A percentile compares a stretch with the other conserved stretches of the same genome.
Conservation (phyloP, 352 stramenopile species). For the Phytophthora sp. region DNA sequence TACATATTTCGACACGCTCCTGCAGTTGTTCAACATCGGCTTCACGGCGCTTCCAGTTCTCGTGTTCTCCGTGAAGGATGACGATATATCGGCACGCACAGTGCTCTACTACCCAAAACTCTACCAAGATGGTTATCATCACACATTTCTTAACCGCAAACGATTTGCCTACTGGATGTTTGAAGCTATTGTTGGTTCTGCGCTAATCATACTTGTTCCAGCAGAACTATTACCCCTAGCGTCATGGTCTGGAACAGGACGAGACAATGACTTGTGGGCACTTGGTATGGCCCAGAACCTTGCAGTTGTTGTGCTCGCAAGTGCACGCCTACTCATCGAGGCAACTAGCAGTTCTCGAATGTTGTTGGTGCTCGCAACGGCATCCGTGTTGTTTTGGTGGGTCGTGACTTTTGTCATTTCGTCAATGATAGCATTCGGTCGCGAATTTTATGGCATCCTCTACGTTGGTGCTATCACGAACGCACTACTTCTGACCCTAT, state of each 20-base stretch:
- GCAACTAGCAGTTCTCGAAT: constrained; percentile 34
- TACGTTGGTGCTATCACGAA: constrained; percentile 48
- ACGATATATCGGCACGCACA: constrained; percentile 57
- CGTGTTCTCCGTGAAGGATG: constrained; percentile 61
- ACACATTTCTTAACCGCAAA: constrained; percentile 56
- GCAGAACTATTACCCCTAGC: constrained; percentile 46
- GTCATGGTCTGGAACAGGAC: constrained; percentile 48
- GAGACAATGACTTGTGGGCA: constrained; percentile 74
- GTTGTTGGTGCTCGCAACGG: constrained; percentile 38
- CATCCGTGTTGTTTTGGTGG: constrained; percentile 59
- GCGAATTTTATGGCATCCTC: constrained; percentile 69
- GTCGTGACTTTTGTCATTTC: constrained; percentile 52
- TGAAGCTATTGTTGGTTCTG: constrained; percentile 54
- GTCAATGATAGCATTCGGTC: constrained; percentile 55
- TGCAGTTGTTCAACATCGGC: constrained; percentile 84
- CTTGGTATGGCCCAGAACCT: constrained; percentile 74
- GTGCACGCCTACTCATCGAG: constrained; percentile 55
- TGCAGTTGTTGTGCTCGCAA: constrained; percentile 63
- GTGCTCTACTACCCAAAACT: constrained; percentile 53
- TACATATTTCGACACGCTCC: constrained; percentile 77
- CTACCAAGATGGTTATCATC: constrained; percentile 58
- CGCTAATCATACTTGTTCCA: constrained; percentile 56
- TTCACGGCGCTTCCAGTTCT: constrained; percentile 81
- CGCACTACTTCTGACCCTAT: constrained; percentile 37
- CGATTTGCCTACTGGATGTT: constrained; percentile 67